Evolutionary conservation across 2,329 filamentous ascomycete species (phyloP), one percentile per base, ranked within the genome.

Genomic region (Xylariaceae sp.): DNA sequence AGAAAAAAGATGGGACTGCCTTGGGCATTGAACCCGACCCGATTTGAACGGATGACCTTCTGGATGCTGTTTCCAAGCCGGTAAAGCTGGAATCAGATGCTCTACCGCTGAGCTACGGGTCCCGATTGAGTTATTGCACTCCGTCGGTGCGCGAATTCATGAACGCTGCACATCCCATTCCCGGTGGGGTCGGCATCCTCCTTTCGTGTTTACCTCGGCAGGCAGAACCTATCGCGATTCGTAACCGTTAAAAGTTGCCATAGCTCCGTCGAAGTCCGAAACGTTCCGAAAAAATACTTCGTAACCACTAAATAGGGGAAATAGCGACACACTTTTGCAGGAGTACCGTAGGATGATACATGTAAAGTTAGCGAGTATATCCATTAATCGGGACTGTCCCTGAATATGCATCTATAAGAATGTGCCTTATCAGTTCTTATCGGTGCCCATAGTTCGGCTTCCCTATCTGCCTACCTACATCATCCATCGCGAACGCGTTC

Each of bases 361-460:
- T 37, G 12, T 37, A 11, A 6, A 37, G 3, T 37, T 37, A 37
- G 8, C 35, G 12, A 37, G 12, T 37, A 3, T 37, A 37, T 37
- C 12, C 35, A 2, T 37, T 3, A 37, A 37, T 9, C 8, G 8
- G 12, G 12, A 9, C 35, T 11, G 8, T 7, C 5, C 35, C 8
- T 37, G 19, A 19, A 19, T 12, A 47, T 40, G 9, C 34, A 37
- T 54, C 12, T 34, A 55, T 2, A 11, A 19, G 3, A 27, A 48
- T 27, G 7, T 12, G 8, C 35, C 12, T 51, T 55, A 51, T 51
- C 53, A 26, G 34, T 51, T 3, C 43, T 55, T 55, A 55, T 55
- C 53, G 6, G 9, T 8, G 3, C 39, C 6, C 9, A 29, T 5
- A 29, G 39, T 40, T 40, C 27, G 12, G 31, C 48, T 55, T 26